A percentile compares a stretch with the other conserved stretches of the same genome.
phyloP scores from a whole-genome alignment of 1,284 basidiomycete genomes.

The Leccinum fallax region DNA sequence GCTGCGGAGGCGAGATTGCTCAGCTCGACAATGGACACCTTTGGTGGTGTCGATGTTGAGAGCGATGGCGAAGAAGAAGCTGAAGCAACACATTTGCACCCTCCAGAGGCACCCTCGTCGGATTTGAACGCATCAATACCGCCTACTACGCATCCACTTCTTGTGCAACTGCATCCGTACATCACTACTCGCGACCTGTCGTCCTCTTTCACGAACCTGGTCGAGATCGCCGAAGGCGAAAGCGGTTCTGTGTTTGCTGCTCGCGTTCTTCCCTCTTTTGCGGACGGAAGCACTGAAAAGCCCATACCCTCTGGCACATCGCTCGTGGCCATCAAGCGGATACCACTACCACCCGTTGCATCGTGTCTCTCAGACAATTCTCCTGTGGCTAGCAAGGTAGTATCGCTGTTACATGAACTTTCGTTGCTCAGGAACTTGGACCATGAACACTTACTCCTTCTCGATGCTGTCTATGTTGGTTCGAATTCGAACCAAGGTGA shows the following conservation, averaged over 20 bases:
- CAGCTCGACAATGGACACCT: conserved; percentile 40
- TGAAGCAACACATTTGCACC: neutral
- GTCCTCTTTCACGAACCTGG: conserved; percentile 61
- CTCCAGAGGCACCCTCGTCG: conserved; percentile 37
- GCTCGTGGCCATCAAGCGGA: conserved; percentile 72
- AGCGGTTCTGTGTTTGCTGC: conserved; percentile 74
- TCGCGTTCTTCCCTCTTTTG: conserved; percentile 44
- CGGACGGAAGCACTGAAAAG: conserved; percentile 32
- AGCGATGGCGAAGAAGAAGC: conserved; percentile 11
- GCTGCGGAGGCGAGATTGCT: conserved; percentile 31
- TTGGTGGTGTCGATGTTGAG: conserved; percentile 37
- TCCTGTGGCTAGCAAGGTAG: conserved; percentile 57
- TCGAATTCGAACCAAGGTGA: conserved; percentile 52
- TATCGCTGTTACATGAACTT: conserved; percentile 62
- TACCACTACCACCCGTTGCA: conserved; percentile 54
- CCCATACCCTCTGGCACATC: conserved; percentile 30
- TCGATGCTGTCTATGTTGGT: conserved; percentile 72
- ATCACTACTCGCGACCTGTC: conserved; percentile 55
- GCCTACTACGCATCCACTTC: conserved; percentile 37
- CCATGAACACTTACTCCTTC: conserved; percentile 63
- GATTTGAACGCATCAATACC: neutral
- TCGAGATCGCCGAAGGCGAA: conserved; percentile 79
- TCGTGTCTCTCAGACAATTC: conserved; percentile 21
- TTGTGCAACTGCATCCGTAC: conserved; percentile 62
- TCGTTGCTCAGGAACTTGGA: conserved; percentile 53